Base-by-base conservation (phyloP, 306 rosid genomes). In the Spatholobus suberectus region DNA sequence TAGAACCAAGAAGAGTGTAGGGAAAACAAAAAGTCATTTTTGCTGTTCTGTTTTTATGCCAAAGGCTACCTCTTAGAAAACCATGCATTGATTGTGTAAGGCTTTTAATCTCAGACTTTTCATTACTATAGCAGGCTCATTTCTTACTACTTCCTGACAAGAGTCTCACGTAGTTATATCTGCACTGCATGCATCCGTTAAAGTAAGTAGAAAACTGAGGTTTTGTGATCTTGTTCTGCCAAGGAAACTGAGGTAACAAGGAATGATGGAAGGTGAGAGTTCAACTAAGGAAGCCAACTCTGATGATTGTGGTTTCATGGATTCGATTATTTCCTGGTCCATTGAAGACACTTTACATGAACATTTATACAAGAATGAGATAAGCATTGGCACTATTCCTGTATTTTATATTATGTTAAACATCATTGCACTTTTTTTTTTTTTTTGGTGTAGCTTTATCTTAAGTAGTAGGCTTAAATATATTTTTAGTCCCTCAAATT, bases 291-390 rank as follows among this genome's bases (percentile, higher is more conserved):
- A 57, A 51, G 57, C 2, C 18, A 11, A 12, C 1, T 10, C 62
- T 17, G 55, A 23, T 79, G 77, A 69, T 51, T 34, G 41, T 57
- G 84, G 83, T 20, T 86, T 90, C 57, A 85, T 79, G 59, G 86
- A 85, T 26, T 61, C 27, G 26, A 70, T 92, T 17, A 76, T 90
- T 55, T 88, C 92, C 54, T 92, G 94, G 96, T 86, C 93, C 5
- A 55, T 91, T 15, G 84, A 85, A 17, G 83, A 90, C 73, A 87
- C 90, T 66, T 2, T 52, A 59, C 71, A 89, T 43, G 61, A 85
- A 65, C 77, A 86, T 10, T 78, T 86, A 8, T 89, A 75, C 80
- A 81, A 44, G 71, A 27, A 79, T 43, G 27, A 88, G 74, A 55
- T 69, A 21, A 69, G 54, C 23, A 23, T 20, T 69, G 17, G 5